A percentile compares a stretch with the other conserved stretches of the same genome.
Evolutionary conservation across 176 grass and related monocot species (phyloP).

Genomic region (Musa schizocarpa): DNA sequence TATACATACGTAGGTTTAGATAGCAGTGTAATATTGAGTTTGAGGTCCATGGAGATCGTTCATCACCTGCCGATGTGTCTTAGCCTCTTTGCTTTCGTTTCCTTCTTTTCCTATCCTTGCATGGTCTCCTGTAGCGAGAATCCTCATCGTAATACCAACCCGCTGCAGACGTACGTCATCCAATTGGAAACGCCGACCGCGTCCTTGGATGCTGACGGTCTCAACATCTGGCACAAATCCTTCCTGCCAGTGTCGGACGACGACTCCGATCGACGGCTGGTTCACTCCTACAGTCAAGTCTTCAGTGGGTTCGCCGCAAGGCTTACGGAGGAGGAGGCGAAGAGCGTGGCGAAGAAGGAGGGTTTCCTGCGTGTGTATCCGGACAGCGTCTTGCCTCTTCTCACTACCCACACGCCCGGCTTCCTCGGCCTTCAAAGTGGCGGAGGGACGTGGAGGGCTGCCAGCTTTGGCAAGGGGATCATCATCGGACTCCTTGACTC

Average conservation of each 20-base stretch:
- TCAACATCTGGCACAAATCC: constrained; percentile 8
- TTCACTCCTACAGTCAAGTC: constrained; percentile 26
- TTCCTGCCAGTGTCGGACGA: neutral
- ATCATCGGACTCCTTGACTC: constrained; percentile 25
- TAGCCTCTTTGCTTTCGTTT: neutral
- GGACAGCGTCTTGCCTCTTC: constrained; percentile 17
- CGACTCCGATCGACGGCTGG: neutral
- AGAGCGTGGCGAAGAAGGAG: neutral
- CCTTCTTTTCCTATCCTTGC: neutral
- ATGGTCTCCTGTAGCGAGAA: neutral
- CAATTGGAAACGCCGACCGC: constrained; percentile 1
- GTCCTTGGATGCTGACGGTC: neutral
- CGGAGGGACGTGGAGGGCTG: neutral
- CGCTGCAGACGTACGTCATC: constrained; percentile 17
- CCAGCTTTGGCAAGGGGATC: neutral
- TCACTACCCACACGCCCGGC: constrained; percentile 20
- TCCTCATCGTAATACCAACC: neutral
- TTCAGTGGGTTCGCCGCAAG: constrained; percentile 21
- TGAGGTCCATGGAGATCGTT: too few species aligned
- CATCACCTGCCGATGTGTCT: too few species aligned
- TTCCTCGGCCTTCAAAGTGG: neutral
- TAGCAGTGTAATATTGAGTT: too few species aligned
- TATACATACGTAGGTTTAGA: too few species aligned
- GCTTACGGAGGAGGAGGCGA: constrained; percentile 22
- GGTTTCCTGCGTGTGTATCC: constrained; percentile 25